A percentile compares a stretch with the other conserved stretches of the same genome.
Conservation (phyloP, 352 stramenopile species). For the Phytophthora podocarpi region DNA sequence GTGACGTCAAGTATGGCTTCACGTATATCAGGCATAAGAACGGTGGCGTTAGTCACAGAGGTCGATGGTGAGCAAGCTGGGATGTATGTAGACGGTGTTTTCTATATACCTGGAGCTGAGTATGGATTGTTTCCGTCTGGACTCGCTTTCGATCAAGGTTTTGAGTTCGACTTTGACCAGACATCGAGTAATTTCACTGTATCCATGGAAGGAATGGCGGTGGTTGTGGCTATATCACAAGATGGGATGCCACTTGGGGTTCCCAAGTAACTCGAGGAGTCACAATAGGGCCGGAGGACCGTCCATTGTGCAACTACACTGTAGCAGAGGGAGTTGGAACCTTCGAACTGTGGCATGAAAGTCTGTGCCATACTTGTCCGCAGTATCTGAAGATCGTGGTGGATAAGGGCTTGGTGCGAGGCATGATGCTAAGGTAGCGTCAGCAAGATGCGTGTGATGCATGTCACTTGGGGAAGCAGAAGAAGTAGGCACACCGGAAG, state of each 20-base stretch:
- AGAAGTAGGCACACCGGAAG: conserved; percentile 13
- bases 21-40: neutral
- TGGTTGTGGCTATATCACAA: neutral
- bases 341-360: neutral
- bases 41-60: neutral
- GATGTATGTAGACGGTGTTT: conserved; percentile 11
- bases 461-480: too few species aligned
- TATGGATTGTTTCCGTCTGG: neutral
- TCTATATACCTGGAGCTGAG: conserved; percentile 3
- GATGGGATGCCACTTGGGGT: conserved; percentile 2
- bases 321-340: conserved; percentile 2
- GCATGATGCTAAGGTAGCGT: too few species aligned
- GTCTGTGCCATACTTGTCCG: too few species aligned
- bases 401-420: too few species aligned
- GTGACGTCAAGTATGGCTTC: neutral
- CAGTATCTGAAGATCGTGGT: too few species aligned
- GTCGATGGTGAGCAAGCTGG: conserved; percentile 1
- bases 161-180: conserved; percentile 4
- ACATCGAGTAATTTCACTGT: neutral
- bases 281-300: neutral
- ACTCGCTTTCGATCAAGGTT: conserved; percentile 6
- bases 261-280: neutral
- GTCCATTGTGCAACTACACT: conserved; percentile 2
- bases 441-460: neutral
- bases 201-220: neutral